phyloP scores from a whole-genome alignment of 169 alveolate genomes.

The Fabrea salina region DNA sequence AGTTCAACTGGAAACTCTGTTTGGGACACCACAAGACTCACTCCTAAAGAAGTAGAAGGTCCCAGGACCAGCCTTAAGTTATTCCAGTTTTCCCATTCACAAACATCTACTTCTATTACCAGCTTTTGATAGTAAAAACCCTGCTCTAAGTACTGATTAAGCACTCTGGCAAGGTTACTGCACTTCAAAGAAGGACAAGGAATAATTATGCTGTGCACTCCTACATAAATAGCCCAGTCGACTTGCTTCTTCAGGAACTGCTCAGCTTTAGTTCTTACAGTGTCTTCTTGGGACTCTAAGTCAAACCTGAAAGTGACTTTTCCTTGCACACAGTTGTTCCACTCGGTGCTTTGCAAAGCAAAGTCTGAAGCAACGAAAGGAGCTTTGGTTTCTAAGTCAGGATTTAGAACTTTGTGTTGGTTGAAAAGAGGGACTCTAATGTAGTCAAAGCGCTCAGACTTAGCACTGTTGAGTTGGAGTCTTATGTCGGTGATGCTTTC shows the following conservation, averaged over 20 bases:
- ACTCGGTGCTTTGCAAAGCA: neutral
- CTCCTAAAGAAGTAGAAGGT: slow-evolving; percentile 15
- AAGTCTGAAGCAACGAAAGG: slow-evolving; percentile 43
- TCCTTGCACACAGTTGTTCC: slow-evolving; percentile 42
- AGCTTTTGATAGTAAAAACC: slow-evolving; percentile 38
- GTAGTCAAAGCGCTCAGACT: slow-evolving; percentile 37
- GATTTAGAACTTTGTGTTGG: no score
- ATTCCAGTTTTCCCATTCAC: slow-evolving; percentile 31
- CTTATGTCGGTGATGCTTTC: slow-evolving; percentile 8
- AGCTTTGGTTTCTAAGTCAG: neutral
- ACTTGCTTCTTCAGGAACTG: slow-evolving; percentile 34
- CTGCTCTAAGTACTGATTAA: slow-evolving; percentile 28
- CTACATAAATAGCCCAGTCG: slow-evolving; percentile 43
- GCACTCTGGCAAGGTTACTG: slow-evolving; percentile 46
- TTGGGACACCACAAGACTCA: slow-evolving; percentile 32
- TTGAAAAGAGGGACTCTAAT: slow-evolving; percentile 35
- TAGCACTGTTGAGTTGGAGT: neutral
- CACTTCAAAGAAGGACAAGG: slow-evolving; percentile 33
- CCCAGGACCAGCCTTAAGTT: slow-evolving; percentile 35
- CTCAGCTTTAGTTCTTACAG: no score
- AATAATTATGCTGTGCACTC: slow-evolving; percentile 35
- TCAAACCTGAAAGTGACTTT: no score
- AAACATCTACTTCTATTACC: slow-evolving; percentile 21
- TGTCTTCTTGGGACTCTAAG: no score
- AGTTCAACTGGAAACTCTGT: slow-evolving; percentile 20